A percentile compares a stretch with the other conserved stretches of the same genome.
phyloP scores from a whole-genome alignment of 495 filamentous ascomycete species.

The Penicillium manginii region DNA sequence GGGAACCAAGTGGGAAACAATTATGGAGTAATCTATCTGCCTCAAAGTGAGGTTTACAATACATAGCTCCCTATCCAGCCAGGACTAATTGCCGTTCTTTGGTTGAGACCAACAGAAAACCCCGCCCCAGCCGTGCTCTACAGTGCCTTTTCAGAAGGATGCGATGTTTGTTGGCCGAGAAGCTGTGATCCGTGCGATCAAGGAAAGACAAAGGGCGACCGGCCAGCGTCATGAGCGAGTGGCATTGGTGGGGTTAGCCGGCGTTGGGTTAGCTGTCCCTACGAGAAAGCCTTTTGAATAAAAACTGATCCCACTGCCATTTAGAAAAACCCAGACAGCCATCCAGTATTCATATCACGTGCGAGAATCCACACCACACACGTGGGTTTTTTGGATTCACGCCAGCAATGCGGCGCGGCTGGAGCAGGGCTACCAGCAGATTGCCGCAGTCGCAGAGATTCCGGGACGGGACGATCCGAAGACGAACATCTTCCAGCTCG shows the following conservation, averaged over 20 bases:
- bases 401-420: conserved; percentile 37
- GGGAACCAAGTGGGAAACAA: conserved; percentile 11
- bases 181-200: too few species aligned
- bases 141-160: not conserved
- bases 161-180: not conserved
- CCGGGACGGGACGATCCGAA: conserved; percentile 23
- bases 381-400: conserved; percentile 48
- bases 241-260: not conserved
- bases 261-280: not conserved
- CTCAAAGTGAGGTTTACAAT: conserved; percentile 11
- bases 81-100: too few species aligned
- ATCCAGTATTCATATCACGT: conserved; percentile 51
- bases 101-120: too few species aligned
- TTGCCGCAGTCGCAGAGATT: conserved; percentile 39
- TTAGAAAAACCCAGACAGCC: conserved; percentile 55
- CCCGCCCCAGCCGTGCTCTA: too few species aligned
- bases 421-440: conserved; percentile 46
- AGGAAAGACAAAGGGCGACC: too few species aligned
- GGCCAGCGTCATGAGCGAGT: too few species aligned
- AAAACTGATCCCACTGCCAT: not conserved
- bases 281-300: too few species aligned
- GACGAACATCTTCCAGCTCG: conserved; percentile 22
- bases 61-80: not conserved
- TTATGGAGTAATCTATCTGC: conserved; percentile 13
- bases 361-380: conserved; percentile 30